phyloP scores from a whole-genome alignment of 805 yeast species.

The Candida stauntonica region DNA sequence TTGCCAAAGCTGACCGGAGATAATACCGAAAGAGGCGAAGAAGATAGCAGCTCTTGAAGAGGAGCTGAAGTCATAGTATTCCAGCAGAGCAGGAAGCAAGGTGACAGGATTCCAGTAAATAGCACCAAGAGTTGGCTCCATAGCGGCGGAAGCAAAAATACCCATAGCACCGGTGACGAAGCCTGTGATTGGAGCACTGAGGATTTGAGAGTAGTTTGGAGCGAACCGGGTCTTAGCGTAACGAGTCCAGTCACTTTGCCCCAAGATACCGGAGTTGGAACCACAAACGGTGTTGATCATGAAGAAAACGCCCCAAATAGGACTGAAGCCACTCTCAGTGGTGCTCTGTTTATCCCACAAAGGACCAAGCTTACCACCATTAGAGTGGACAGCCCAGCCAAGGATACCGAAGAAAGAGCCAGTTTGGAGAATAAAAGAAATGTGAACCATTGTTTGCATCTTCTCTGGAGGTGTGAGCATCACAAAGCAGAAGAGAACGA shows the following conservation, averaged over 20 bases:
- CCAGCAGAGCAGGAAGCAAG: conserved; percentile 18
- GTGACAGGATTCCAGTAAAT: conserved; percentile 30
- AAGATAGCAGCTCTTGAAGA: conserved; percentile 30
- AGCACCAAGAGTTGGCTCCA: conserved; percentile 25
- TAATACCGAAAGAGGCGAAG: conserved; percentile 27
- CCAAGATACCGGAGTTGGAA: conserved; percentile 29
- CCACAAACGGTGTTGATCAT: conserved; percentile 18
- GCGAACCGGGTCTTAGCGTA: conserved; percentile 26
- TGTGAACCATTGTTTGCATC: conserved; percentile 25
- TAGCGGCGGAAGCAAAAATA: conserved; percentile 29
- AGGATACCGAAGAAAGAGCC: conserved; percentile 31
- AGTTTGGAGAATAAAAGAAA: conserved; percentile 25
- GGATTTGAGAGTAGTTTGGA: conserved; percentile 25
- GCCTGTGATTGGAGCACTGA: conserved; percentile 27
- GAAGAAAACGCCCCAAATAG: conserved; percentile 27
- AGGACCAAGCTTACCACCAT: conserved; percentile 27
- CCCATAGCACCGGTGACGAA: conserved; percentile 31
- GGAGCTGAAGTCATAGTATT: conserved; percentile 22
- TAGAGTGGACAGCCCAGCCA: conserved; percentile 27
- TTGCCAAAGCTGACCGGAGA: conserved; percentile 29
- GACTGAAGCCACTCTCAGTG: conserved; percentile 28
- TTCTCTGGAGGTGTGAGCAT: conserved; percentile 31
- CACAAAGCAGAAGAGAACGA: conserved; percentile 35
- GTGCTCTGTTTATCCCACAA: conserved; percentile 9
- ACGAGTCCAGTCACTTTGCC: conserved; percentile 33